Evolutionary conservation across 2,329 filamentous ascomycete genomes (phyloP), one percentile per base, ranked within the genome.

Genomic region (Ascochyta pisi): DNA sequence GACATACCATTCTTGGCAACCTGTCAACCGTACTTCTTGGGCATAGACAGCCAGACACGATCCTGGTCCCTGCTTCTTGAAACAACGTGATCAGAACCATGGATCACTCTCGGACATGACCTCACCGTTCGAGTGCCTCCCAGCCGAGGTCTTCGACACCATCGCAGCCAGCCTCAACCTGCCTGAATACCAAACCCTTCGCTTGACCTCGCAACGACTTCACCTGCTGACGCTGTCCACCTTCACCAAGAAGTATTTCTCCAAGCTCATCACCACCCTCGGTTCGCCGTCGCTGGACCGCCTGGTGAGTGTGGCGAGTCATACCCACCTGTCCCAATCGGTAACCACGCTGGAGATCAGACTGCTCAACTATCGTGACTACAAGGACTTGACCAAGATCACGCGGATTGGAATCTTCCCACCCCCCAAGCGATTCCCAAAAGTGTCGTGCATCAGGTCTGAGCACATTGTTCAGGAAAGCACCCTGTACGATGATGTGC

Each of bases 141-240:
- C 68, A 19, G 61, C 66, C 15, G 71, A 73, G 65, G 57, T 73
- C 6, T 62, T 68, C 33, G 69, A 72, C 23, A 47, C 67, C 26
- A 57, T 73, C 26, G 56, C 63, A 40, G 42, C 48, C 33, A 34
- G 59, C 39, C 47, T 73, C 19, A 44, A 61, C 24, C 38, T 67
- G 8, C 19, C 50, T 6, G 59, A 58, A 10, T 65, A 66, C 26
- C 58, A 62, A 23, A 42, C 51, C 16, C 47, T 73, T 12, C 69
- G 71, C 40, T 63, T 72, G 16, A 45, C 56, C 26, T 73, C 69
- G 2, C 63, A 54, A 24, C 61, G 60, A n/a, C 50, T 71, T 9
- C 49, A 65, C 46, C 46, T 61, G 27, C 60, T 67, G 19, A 68
- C 58, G 16, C 55, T 70, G 23, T 58, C 60, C 7, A 50, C 55